Percentiles rank a stretch among this genome's conserved stretches.
These are phyloP conservation scores for Patellifolia procumbens DNA, from an alignment of 179 eudicot genomes.

Conservation along the genomic window DNA sequence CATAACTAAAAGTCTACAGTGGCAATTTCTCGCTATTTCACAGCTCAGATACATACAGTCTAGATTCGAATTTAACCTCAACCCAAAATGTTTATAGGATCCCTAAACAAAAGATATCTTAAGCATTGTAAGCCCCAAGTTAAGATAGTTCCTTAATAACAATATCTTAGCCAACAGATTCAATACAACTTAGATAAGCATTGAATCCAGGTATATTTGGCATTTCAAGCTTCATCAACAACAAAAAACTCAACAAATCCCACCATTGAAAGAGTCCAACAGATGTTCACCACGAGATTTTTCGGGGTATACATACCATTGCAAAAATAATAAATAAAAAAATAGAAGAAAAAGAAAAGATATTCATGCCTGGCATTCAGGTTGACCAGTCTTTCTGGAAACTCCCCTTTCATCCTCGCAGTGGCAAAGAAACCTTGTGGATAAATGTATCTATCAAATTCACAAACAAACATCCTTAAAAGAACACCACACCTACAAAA, in stretches of 20 bases:
- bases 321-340: neutral
- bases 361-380: slow-evolving; percentile 86
- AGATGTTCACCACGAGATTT: too few relatives aligned
- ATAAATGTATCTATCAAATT: slow-evolving; percentile 29
- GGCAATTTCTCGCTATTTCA: neutral
- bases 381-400: slow-evolving; percentile 91
- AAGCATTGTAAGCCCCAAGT: neutral
- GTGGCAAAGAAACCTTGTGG: slow-evolving; percentile 81
- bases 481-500: neutral
- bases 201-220: neutral
- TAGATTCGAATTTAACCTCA: neutral
- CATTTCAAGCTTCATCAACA: neutral
- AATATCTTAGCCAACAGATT: neutral
- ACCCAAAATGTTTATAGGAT: neutral
- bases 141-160: neutral
- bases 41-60: neutral
- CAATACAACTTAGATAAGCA: neutral
- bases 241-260: neutral
- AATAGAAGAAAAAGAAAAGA: slow-evolving; percentile 6
- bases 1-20: neutral
- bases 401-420: slow-evolving; percentile 92
- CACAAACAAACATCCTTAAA: slow-evolving; percentile 27
- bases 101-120: neutral
- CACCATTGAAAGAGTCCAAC: neutral
- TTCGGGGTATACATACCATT: neutral